phyloP scores from a whole-genome alignment of 2,329 filamentous ascomycete species.

The Fusarium robinianum region DNA sequence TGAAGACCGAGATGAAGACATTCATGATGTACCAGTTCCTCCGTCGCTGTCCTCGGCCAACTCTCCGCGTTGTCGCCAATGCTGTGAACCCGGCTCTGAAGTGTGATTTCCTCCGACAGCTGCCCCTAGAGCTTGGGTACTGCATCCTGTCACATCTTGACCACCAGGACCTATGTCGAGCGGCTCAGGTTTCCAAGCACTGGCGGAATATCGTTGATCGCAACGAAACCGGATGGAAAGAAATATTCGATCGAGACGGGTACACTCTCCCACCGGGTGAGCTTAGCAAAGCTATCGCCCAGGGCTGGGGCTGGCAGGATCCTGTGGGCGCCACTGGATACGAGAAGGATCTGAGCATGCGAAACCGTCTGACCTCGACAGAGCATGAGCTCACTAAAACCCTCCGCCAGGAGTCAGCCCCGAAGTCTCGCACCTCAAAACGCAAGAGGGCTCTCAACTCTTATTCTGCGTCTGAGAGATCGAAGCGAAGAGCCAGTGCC shows the following conservation, averaged over 20 bases:
- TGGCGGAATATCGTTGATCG: slow-evolving; percentile 91
- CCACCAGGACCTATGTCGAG: slow-evolving; percentile 81
- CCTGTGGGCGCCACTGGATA: slow-evolving; percentile 74
- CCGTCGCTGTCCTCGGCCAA: slow-evolving; percentile 83
- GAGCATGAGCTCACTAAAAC: slow-evolving; percentile 56
- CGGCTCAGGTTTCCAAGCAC: slow-evolving; percentile 89
- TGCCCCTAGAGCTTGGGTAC: slow-evolving; percentile 85
- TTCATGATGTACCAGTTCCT: slow-evolving; percentile 98
- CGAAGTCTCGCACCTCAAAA: slow-evolving; percentile 57
- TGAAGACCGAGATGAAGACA: slow-evolving; percentile 89
- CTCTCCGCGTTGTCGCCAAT: slow-evolving; percentile 84
- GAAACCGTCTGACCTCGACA: slow-evolving; percentile 55
- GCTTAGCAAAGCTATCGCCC: slow-evolving; percentile 79
- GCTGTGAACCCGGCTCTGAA: slow-evolving; percentile 93
- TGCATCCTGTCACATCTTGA: slow-evolving; percentile 89
- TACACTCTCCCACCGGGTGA: slow-evolving; percentile 80
- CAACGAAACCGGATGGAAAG: slow-evolving; percentile 96
- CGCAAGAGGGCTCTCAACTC: slow-evolving; percentile 58
- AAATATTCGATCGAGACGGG: slow-evolving; percentile 82
- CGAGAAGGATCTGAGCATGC: slow-evolving; percentile 77
- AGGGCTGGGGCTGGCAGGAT: slow-evolving; percentile 98
- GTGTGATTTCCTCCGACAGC: slow-evolving; percentile 84
- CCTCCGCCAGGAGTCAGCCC: slow-evolving; percentile 47
- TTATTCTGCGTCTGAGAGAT: slow-evolving; percentile 52
- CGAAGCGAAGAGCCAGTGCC: slow-evolving; percentile 57